These are phyloP conservation scores for Lodderomyces pseudojiufengensis DNA, from an alignment of 1,139 yeast species.

Conservation along the genomic window DNA sequence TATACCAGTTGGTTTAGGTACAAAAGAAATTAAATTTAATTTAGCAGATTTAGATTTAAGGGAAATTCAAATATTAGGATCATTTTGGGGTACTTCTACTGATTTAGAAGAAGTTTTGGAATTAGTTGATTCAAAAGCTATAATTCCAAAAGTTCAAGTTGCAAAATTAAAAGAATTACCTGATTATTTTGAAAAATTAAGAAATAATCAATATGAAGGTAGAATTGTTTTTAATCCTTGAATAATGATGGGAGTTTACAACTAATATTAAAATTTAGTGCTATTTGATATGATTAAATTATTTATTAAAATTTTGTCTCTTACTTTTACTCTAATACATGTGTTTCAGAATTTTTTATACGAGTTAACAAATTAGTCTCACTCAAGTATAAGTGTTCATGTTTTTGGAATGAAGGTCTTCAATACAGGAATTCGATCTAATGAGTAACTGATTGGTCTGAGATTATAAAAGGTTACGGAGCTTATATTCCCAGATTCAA, in stretches of 20 bases:
- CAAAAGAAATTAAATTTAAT: conserved; percentile 21
- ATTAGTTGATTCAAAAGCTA: conserved; percentile 33
- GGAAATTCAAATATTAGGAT: conserved; percentile 34
- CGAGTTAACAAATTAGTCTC: too few species aligned
- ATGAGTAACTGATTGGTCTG: too few species aligned
- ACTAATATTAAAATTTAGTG: too few species aligned
- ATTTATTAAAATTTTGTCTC: too few species aligned
- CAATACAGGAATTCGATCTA: too few species aligned
- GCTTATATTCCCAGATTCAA: too few species aligned
- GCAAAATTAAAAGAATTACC: conserved; percentile 33
- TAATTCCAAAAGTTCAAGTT: conserved; percentile 33
- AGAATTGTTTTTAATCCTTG: conserved; percentile 37
- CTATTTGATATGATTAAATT: too few species aligned
- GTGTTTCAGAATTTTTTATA: too few species aligned
- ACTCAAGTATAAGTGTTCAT: too few species aligned
- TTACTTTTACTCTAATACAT: too few species aligned
- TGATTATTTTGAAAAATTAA: conserved; percentile 29
- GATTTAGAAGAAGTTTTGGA: conserved; percentile 40
- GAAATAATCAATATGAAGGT: conserved; percentile 34
- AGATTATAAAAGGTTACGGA: too few species aligned
- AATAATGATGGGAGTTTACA: neutral
- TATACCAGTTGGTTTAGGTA: conserved; percentile 39
- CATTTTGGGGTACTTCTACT: conserved; percentile 41
- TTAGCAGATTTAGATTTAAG: conserved; percentile 34
- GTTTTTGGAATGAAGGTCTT: too few species aligned